These are phyloP conservation scores for Ricinus communis DNA, from an alignment of 345 rosid genomes.

Conservation along the genomic window DNA sequence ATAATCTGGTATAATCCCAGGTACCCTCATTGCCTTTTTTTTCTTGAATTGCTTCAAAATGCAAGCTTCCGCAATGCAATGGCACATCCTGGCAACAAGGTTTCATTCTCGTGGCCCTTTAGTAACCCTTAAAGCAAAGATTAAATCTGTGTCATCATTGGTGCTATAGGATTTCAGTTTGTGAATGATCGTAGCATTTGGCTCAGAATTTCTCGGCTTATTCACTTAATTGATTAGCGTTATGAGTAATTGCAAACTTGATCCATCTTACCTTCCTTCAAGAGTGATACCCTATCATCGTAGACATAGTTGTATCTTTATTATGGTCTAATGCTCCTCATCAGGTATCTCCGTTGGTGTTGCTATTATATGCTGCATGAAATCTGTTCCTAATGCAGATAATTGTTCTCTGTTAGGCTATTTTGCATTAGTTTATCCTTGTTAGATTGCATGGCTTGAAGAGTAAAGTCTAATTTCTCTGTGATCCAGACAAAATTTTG, in stretches of 20 bases:
- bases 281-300: too few species aligned
- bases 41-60: slow-evolving; percentile 95
- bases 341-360: not conserved
- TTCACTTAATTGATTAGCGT: slow-evolving; percentile 6
- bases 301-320: not conserved
- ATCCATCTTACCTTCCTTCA: too few species aligned
- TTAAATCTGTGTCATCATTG: not conserved
- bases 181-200: not conserved
- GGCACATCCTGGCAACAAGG: slow-evolving; percentile 99
- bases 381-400: not conserved
- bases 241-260: not conserved
- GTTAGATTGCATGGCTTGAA: not conserved
- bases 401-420: not conserved
- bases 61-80: slow-evolving; percentile 87
- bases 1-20: slow-evolving; percentile 44
- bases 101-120: slow-evolving; percentile 23
- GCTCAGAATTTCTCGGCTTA: not conserved
- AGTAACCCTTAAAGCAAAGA: not conserved
- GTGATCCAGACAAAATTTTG: not conserved
- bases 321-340: not conserved
- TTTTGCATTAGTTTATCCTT: not conserved
- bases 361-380: not conserved
- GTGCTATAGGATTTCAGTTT: not conserved
- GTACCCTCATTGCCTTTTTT: slow-evolving; percentile 95
- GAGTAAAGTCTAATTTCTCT: not conserved